Evolutionary conservation across 1,284 basidiomycete species (phyloP), one percentile per base, ranked within the genome.

Genomic region (Ganoderma multipileum): DNA sequence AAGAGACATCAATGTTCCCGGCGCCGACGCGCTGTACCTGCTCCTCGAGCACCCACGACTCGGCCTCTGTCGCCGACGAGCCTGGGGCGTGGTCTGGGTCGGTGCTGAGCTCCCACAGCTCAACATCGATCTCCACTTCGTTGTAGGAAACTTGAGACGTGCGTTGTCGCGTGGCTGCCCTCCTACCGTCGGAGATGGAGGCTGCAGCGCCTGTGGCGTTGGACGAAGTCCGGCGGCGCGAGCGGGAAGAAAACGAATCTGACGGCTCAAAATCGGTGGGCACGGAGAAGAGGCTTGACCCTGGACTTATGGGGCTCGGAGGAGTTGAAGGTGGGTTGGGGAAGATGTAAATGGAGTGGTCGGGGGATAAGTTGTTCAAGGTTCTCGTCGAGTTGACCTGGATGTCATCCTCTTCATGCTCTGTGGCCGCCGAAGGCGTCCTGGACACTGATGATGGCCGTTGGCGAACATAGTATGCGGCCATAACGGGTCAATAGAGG

Each of bases 261-360:
- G 58, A 62, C 3, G 52, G 26, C 59, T 70, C 41, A 38, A 75
- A 70, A 59, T 77, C 76, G n/a, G 73, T 75, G 3, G 76, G 73
- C 0, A 71, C 73, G 11, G 80, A 80, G 62, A 76, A 73, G 1
- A 76, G 67, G 12, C 75, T 76, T 2, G 76, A 75, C 1, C 69
- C 73, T 11, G 79, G 76, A 64, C 76, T 78, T 4, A 74, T 67
- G 26, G 78, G 78, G 2, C 75, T 77, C 1, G 76, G 71, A 36
- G 77, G 78, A 0, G 66, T 67, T 6, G 76, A 77, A 3, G 77
- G 65, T 2, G 81, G 77, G 28, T 73, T 78, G n/a, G 80, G 79
- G 61, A 82, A 81, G 63, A 81, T 76, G 73, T 80, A 81, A 42
- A 81, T 78, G 30, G 79, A 79, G n/a, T 71, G 69, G 52, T 78